Conservation (phyloP, 2,329 filamentous ascomycete species). For the Colletotrichum somersetense region DNA sequence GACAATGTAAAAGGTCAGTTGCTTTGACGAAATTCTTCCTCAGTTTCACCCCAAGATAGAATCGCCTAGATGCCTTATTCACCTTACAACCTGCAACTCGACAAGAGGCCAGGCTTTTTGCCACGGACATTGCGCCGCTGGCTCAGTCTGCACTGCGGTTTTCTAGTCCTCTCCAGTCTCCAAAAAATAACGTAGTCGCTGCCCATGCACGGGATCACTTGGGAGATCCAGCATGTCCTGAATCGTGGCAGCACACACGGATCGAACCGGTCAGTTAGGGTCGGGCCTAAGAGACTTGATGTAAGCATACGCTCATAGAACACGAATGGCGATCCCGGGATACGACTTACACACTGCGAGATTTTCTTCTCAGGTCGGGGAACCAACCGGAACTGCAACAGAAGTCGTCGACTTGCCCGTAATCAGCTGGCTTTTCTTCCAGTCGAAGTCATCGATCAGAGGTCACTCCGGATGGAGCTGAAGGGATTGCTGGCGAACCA, state of each 20-base stretch:
- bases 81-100: not conserved
- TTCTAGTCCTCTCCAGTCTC: too few species aligned
- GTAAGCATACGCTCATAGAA: not conserved
- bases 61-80: not conserved
- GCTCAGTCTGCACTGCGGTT: not conserved
- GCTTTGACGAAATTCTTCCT: not conserved
- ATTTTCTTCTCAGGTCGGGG: too few species aligned
- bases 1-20: not conserved
- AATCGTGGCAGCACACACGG: not conserved
- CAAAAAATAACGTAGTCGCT: not conserved
- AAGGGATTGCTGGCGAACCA: conserved; percentile 19
- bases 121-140: not conserved
- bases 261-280: not conserved
- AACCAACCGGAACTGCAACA: not conserved
- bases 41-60: not conserved
- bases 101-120: not conserved
- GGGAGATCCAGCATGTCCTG: not conserved
- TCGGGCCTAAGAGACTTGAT: not conserved
- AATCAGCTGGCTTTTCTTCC: not conserved
- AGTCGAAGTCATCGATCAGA: conserved; percentile 13
- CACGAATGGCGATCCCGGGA: not conserved
- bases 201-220: not conserved
- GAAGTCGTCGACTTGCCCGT: not conserved
- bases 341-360: conserved; percentile 11
- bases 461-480: conserved; percentile 17